Conservation (phyloP, 2,329 filamentous ascomycete species). For the Phaeosphaeriaceae sp. region DNA sequence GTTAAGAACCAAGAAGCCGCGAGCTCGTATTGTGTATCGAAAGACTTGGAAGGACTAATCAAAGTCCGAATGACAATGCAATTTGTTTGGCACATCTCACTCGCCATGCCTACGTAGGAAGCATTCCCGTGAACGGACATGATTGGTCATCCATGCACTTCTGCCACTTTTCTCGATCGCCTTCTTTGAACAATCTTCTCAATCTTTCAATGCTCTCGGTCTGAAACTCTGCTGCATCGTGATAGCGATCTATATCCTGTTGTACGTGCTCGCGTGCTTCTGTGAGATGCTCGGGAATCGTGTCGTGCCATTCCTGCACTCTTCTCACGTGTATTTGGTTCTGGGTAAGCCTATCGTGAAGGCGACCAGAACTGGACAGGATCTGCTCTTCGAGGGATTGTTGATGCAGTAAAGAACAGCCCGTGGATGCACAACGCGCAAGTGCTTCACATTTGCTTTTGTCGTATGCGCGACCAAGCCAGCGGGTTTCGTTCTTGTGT, state of each 20-base stretch:
- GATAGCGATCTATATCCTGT: neutral
- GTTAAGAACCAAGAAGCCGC: neutral
- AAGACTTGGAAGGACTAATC: neutral
- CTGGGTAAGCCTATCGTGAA: neutral
- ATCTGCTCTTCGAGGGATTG: conserved; percentile 1
- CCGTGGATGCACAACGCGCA: conserved; percentile 5
- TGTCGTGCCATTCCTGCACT: neutral
- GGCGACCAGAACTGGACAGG: neutral
- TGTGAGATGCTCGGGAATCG: neutral
- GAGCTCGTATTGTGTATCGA: neutral
- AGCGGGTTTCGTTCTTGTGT: neutral
- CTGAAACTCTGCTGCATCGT: neutral
- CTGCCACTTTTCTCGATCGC: neutral
- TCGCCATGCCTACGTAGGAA: neutral
- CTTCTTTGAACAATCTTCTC: neutral
- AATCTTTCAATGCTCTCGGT: neutral
- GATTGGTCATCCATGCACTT: neutral
- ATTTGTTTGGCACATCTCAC: neutral
- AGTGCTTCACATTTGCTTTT: conserved; percentile 14
- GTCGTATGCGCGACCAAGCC: conserved; percentile 12
- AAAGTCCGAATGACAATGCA: neutral
- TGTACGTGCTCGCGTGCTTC: neutral
- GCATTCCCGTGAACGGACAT: neutral
- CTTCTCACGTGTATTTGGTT: neutral
- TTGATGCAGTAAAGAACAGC: conserved; percentile 2